Evolutionary conservation across 768 basidiomycete species (phyloP), one percentile per base, ranked within the genome.

Genomic region (Kondoa malvinella): DNA sequence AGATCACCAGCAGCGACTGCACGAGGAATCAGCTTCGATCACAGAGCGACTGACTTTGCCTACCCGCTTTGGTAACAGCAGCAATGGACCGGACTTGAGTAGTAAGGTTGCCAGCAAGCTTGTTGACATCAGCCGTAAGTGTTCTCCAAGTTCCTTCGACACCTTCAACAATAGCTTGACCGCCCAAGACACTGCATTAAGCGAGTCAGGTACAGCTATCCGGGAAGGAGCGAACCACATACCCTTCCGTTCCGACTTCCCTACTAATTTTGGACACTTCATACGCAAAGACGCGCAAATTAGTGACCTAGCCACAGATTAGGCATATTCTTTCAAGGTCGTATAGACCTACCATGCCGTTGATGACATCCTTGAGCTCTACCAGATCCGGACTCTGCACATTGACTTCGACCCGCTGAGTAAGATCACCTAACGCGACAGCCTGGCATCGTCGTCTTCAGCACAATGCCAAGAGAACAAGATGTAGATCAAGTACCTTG

Each of bases 261-360:
- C 78, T 71, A 56, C 70, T 74, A 77, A 92, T 89, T 69, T 89
- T 83, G 68, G 89, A 90, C 27, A 59, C 74, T 79, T 80, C 71
- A 74, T 86, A 86, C 32, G 90, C 89, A 76, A 95, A 92, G 75
- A 87, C 87, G 65, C 86, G 85, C 33, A 94, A 80, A 71, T 82
- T 81, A 72, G 85, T 85, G 40, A 50, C 40, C n/a, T n/a, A n/a
- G n/a, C n/a, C n/a, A n/a, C n/a, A n/a, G n/a, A n/a, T n/a, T n/a
- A n/a, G n/a, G n/a, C n/a, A n/a, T n/a, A n/a, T n/a, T n/a, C n/a
- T n/a, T n/a, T n/a, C n/a, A n/a, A n/a, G n/a, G n/a, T n/a, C n/a
- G n/a, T n/a, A n/a, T n/a, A n/a, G n/a, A n/a, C n/a, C n/a, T 69
- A 84, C 85, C 84, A 82, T 71, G 26, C 71, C 82, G 71, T 87